phyloP scores from a whole-genome alignment of 2,329 filamentous ascomycete genomes.

The Elsinoe batatas region DNA sequence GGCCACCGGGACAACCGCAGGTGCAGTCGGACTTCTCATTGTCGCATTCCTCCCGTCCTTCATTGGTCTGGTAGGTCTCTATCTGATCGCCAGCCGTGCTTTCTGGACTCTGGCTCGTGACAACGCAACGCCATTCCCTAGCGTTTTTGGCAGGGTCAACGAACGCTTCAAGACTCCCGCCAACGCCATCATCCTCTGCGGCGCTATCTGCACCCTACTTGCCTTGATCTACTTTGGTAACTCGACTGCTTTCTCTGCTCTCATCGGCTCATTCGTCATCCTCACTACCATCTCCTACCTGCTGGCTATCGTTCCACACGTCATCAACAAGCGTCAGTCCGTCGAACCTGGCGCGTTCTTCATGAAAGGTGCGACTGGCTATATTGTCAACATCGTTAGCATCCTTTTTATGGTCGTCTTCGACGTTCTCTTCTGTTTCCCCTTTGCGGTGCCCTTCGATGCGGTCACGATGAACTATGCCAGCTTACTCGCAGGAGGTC shows the following conservation, averaged over 20 bases:
- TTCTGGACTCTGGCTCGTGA: constrained; percentile 52
- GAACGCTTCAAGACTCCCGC: constrained; percentile 42
- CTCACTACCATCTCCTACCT: constrained; percentile 50
- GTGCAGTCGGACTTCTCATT: constrained; percentile 35
- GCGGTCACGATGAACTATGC: constrained; percentile 35
- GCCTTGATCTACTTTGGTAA: constrained; percentile 56
- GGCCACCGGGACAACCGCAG: constrained; percentile 32
- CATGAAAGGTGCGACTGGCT: constrained; percentile 39
- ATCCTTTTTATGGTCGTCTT: constrained; percentile 32
- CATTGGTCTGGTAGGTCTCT: constrained; percentile 45
- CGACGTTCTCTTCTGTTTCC: constrained; percentile 54
- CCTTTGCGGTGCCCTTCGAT: constrained; percentile 29
- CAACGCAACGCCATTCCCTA: constrained; percentile 44
- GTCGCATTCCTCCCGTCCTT: constrained; percentile 42
- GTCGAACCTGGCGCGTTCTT: constrained; percentile 48
- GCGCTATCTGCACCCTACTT: constrained; percentile 44
- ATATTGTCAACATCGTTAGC: constrained; percentile 21
- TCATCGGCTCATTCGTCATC: constrained; percentile 51
- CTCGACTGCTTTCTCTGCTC: constrained; percentile 55
- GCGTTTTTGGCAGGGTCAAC: constrained; percentile 40
- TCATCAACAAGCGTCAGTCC: constrained; percentile 28
- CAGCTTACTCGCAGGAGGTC: constrained; percentile 29
- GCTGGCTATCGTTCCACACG: constrained; percentile 48
- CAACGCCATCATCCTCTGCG: constrained; percentile 45
- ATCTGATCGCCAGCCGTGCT: constrained; percentile 52